These are phyloP conservation scores for Macrophomina phaseolina DNA, from an alignment of 2,329 filamentous ascomycete genomes.

Conservation along the genomic window DNA sequence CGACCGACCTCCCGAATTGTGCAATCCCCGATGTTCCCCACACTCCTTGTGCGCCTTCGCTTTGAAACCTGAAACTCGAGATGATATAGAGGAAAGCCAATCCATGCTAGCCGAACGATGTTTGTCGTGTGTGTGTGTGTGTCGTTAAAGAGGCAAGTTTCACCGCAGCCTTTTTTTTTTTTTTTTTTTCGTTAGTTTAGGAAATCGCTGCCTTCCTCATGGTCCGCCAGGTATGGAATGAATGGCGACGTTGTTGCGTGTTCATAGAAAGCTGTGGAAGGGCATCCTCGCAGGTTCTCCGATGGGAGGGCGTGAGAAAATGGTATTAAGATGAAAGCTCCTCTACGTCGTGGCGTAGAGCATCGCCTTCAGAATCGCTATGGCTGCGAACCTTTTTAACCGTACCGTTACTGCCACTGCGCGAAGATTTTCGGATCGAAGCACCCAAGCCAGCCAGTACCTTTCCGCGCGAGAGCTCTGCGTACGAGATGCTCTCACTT, in stretches of 20 bases:
- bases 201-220: conserved; percentile 2
- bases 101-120: conserved; percentile 19
- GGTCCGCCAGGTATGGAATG: conserved; percentile 7
- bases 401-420: conserved; percentile 57
- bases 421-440: conserved; percentile 40
- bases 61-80: conserved; percentile 23
- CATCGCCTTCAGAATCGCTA: conserved; percentile 26
- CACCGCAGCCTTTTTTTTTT: not conserved
- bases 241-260: not conserved
- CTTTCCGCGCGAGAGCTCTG: conserved; percentile 41
- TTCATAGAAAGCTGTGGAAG: conserved; percentile 14
- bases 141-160: conserved; percentile 14
- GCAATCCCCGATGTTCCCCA: conserved; percentile 8
- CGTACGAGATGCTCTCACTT: conserved; percentile 46
- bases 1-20: conserved; percentile 13
- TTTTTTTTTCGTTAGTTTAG: not conserved
- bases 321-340: not conserved
- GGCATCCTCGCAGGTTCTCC: not conserved
- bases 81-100: conserved; percentile 19
- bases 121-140: conserved; percentile 14
- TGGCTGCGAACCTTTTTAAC: conserved; percentile 52
- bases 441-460: conserved; percentile 36
- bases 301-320: not conserved
- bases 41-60: conserved; percentile 24
- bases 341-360: conserved; percentile 16